phyloP scores from a whole-genome alignment of 805 yeast genomes.

The Wickerhamomyces xylosicus region DNA sequence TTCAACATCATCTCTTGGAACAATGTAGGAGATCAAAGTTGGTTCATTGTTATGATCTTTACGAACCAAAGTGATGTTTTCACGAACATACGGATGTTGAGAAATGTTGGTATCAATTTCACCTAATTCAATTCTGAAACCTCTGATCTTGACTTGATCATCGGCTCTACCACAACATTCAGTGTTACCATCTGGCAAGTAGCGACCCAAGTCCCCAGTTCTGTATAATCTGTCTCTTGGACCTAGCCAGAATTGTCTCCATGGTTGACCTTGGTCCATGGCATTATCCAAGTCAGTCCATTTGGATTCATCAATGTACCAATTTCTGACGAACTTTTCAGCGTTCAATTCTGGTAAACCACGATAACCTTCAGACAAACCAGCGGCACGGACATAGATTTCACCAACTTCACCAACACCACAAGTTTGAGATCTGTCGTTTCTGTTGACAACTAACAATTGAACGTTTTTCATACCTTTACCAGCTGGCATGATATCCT shows the following conservation, averaged over 20 bases:
- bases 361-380: slow-evolving; percentile 93
- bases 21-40: slow-evolving; percentile 81
- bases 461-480: slow-evolving; percentile 96
- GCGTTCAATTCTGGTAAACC: slow-evolving; percentile 82
- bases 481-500: slow-evolving; percentile 98
- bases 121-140: slow-evolving; percentile 96
- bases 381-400: slow-evolving; percentile 96
- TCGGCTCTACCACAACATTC: slow-evolving; percentile 99
- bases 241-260: slow-evolving; percentile 82
- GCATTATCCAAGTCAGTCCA: slow-evolving; percentile 51
- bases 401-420: slow-evolving; percentile 99
- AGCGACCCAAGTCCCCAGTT: slow-evolving; percentile 96
- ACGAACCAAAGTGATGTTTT: slow-evolving; percentile 84
- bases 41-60: slow-evolving; percentile 92
- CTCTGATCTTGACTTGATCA: slow-evolving; percentile 97
- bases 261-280: slow-evolving; percentile 33
- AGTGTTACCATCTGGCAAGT: slow-evolving; percentile 93
- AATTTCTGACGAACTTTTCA: slow-evolving; percentile 80
- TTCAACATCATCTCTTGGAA: slow-evolving; percentile 56
- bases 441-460: slow-evolving; percentile 82
- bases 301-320: slow-evolving; percentile 67
- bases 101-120: slow-evolving; percentile 97
- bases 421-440: slow-evolving; percentile 82
- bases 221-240: slow-evolving; percentile 94
- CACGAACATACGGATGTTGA: slow-evolving; percentile 86